Percentiles rank a stretch among this genome's conserved stretches.
Conservation (phyloP, 2,329 filamentous ascomycete species). For the Aspergillus tamarii region DNA sequence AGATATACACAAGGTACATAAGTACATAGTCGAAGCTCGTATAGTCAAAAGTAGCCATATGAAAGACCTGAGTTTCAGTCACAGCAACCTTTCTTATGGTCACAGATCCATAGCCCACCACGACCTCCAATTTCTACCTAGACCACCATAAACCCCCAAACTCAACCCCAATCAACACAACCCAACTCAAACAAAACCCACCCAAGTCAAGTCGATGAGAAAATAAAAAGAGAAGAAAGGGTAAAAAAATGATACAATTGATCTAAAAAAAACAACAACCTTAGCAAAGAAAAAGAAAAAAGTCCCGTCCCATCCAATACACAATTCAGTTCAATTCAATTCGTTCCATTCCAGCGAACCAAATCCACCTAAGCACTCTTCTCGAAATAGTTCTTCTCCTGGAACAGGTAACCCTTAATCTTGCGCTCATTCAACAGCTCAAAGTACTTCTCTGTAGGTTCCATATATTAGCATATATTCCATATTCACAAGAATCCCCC, state of each 20-base stretch:
- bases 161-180: background rate
- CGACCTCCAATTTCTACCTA: background rate
- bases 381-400: conserved; percentile 64
- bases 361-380: conserved; percentile 32
- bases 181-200: background rate
- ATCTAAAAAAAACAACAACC: conserved; percentile 18
- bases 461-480: background rate
- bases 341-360: background rate
- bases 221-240: background rate
- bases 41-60: background rate
- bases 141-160: background rate
- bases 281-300: conserved; percentile 3
- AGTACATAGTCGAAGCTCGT: background rate
- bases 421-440: conserved; percentile 65
- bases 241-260: conserved; percentile 12
- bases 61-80: background rate
- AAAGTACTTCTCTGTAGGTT: conserved; percentile 62
- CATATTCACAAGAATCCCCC: background rate
- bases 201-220: background rate
- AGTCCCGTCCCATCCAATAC: background rate
- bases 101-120: background rate
- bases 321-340: background rate
- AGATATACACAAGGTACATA: background rate
- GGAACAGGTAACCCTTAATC: conserved; percentile 65
- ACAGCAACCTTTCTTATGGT: background rate